Conservation (phyloP, 108 stramenopile genomes). For the Aurantiochytrium sp. region DNA sequence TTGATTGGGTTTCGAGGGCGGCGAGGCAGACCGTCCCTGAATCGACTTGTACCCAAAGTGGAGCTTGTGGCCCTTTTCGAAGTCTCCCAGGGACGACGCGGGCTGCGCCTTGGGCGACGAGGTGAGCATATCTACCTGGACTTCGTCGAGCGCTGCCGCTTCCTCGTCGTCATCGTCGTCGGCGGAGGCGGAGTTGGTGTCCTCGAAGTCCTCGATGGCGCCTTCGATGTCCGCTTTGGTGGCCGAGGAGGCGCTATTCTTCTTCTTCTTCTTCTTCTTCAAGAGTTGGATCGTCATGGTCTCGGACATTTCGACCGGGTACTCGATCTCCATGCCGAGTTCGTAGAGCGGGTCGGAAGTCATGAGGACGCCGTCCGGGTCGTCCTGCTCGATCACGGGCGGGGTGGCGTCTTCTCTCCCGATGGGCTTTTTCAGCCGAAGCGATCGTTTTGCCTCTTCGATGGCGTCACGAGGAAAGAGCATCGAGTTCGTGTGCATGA, state of each 20-base stretch:
- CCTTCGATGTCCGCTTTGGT: neutral
- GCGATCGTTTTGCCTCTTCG: neutral
- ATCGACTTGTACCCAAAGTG: neutral
- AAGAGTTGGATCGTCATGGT: neutral
- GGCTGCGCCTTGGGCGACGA: neutral
- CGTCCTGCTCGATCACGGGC: neutral
- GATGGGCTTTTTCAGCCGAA: neutral
- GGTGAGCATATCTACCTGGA: neutral
- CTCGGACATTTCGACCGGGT: neutral
- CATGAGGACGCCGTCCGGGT: neutral
- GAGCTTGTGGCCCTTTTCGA: neutral
- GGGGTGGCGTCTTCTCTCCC: neutral
- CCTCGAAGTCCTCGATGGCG: neutral
- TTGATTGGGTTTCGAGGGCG: slow-evolving; percentile 12
- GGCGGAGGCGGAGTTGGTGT: neutral
- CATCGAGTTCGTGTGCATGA: slow-evolving; percentile 3
- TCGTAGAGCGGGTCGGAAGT: neutral
- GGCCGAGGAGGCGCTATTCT: neutral
- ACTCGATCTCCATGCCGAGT: neutral
- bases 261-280: neutral
- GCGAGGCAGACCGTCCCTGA: neutral
- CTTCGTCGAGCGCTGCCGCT: neutral
- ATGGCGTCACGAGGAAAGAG: neutral
- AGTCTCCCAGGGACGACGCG: neutral
- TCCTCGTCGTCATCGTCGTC: neutral